Percentiles rank a stretch among this genome's conserved stretches.
These are phyloP conservation scores for Nicotiana rustica DNA, from an alignment of 305 asterid species.

Conservation along the genomic window DNA sequence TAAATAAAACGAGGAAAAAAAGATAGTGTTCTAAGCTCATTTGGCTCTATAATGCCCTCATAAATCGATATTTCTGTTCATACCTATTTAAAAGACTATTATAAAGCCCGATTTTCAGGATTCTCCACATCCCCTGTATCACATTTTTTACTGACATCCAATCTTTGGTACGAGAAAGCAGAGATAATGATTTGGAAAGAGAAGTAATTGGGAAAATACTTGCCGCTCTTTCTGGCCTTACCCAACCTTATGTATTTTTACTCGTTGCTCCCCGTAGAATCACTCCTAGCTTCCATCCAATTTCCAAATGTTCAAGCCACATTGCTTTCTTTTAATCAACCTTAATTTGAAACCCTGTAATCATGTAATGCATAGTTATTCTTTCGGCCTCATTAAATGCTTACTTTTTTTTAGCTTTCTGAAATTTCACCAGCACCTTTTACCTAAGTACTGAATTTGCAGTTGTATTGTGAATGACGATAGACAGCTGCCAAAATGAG, in stretches of 20 bases:
- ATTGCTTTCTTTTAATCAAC: not conserved
- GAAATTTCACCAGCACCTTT: slow-evolving; percentile 8
- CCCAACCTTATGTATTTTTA: not conserved
- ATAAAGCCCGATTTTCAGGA: not conserved
- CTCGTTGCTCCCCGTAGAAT: not conserved
- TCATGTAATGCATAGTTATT: slow-evolving; percentile 8
- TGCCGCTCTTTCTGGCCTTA: not conserved
- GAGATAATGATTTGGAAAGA: slow-evolving; percentile 25
- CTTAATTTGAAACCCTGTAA: not conserved
- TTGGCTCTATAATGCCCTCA: slow-evolving; percentile 5
- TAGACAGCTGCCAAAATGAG: not conserved
- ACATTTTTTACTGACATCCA: not conserved
- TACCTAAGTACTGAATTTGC: not conserved
- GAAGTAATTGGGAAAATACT: slow-evolving; percentile 27
- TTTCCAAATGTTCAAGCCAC: slow-evolving; percentile 26
- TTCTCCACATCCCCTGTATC: not conserved
- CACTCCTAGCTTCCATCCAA: slow-evolving; percentile 1
- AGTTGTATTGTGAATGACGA: slow-evolving; percentile 3
- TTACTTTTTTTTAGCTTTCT: not conserved
- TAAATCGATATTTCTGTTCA: slow-evolving; percentile 13
- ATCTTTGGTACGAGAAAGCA: not conserved
- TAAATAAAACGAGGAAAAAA: not conserved
- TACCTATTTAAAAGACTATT: slow-evolving; percentile 24
- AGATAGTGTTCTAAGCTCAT: not conserved
- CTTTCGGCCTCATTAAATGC: not conserved